Conservation (phyloP, 306 rosid species). For the Prunus fruticosa region DNA sequence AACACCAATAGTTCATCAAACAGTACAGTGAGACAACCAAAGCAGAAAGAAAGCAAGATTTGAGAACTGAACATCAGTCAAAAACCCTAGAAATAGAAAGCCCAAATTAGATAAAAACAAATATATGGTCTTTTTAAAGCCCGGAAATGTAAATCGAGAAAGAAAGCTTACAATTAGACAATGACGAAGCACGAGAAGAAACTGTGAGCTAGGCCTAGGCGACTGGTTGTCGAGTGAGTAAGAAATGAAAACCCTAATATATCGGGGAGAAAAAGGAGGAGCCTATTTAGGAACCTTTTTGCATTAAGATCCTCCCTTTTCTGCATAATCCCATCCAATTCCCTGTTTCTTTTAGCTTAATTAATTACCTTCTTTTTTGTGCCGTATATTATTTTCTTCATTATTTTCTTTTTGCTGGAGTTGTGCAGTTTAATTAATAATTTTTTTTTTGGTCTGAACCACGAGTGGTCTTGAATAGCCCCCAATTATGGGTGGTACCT, state of each 20-base stretch:
- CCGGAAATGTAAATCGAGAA: not conserved
- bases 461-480: too few relatives aligned
- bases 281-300: constrained; percentile 18
- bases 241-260: constrained; percentile 37
- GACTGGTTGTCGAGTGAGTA: constrained; percentile 12
- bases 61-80: not conserved
- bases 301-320: constrained; percentile 26
- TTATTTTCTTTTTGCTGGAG: not conserved
- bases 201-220: not conserved
- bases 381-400: too few relatives aligned
- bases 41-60: not conserved
- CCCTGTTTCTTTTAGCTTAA: not conserved
- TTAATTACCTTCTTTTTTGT: not conserved
- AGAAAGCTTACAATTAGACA: constrained; percentile 16
- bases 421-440: not conserved
- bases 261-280: constrained; percentile 9
- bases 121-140: not conserved
- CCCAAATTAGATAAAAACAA: not conserved
- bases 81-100: not conserved
- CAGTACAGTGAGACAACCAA: not conserved
- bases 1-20: not conserved
- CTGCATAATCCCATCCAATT: not conserved
- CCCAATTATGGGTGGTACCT: too few relatives aligned
- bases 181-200: constrained; percentile 8
- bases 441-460: too few relatives aligned